These are phyloP conservation scores for Neocallimastix lanati DNA, from an alignment of 192 early-diverging fungal species.

Conservation along the genomic window DNA sequence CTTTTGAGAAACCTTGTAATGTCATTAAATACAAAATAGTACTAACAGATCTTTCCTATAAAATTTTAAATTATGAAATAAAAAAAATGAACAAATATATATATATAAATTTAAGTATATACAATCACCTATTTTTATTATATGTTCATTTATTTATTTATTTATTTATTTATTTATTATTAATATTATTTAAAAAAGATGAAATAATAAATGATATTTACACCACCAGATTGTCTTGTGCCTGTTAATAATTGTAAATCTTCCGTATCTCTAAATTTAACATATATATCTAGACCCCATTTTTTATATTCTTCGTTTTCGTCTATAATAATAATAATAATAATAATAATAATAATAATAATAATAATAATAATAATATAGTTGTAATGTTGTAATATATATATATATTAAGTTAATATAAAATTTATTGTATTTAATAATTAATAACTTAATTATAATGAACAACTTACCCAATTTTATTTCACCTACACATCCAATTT, in stretches of 20 bases:
- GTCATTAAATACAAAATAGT: constrained; percentile 93
- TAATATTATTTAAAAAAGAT: no score
- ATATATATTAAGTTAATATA: no score
- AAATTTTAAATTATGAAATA: background rate
- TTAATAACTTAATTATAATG: no score
- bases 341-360: no score
- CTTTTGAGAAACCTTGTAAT: constrained; percentile 64
- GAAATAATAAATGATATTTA: constrained; percentile 20
- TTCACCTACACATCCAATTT: constrained; percentile 62
- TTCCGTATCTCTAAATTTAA: constrained; percentile 80
- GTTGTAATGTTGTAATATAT: no score
- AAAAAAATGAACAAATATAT: background rate
- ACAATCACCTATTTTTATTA: no score
- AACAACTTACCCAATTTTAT: constrained; percentile 33
- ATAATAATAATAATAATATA: no score
- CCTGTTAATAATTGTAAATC: constrained; percentile 64
- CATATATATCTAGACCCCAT: constrained; percentile 89
- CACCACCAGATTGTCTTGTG: constrained; percentile 86
- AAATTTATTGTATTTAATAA: no score
- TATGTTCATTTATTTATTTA: no score
- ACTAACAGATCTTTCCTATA: constrained; percentile 75
- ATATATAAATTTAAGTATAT: background rate
- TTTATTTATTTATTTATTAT: no score
- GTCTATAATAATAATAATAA: no score
- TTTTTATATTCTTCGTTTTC: constrained; percentile 60